Base-by-base conservation (phyloP, 192 early-diverging fungal species). In the Backusella psychrophila region DNA sequence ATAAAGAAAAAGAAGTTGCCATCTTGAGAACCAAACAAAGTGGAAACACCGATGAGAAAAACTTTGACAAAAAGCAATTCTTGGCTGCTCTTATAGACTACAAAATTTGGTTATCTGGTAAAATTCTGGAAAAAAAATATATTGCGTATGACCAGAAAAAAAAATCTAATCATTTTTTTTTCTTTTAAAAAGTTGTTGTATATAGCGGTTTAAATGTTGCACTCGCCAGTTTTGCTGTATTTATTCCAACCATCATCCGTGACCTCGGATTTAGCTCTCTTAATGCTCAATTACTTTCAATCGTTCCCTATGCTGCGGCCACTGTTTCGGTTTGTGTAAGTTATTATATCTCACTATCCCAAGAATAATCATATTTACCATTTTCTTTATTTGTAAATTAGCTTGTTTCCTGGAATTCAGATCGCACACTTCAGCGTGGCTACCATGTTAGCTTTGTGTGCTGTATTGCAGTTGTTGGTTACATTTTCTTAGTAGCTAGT, bases 201-300 rank as follows among this genome's bases (percentile, higher is more conserved):
- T 80, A 80, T 35, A 71, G 71, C 67, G 79, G 79, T 34, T 41
- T 89, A 39, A 89, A 86, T 79, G 87, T 87, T 66, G 82, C 85
- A 7, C 68, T 85, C 21, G 86, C 85, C 23, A 87, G 87, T 49
- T 87, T 84, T 71, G 75, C 87, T 31, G 78, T 87, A 59, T 86
- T 85, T 49, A 67, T 87, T 21, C 85, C 87, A 1, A 81, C 87
- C 9, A 79, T 88, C 29, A 83, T 88, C 38, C 73, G 70, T 9
- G 84, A 82, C 56, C 73, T 88, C 75, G 79, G 79, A 2, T 80
- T 80, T 36, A 63, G 52, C 3, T 56, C 38, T 6, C 70, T 79
- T 5, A 66, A 79, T 12, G 46, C 78, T 21, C 68, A 75, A n/a
- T 46, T 79, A 19, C 38, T 79, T 0, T 49, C 46, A 3, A 75